A percentile compares a stretch with the other conserved stretches of the same genome.
phyloP scores from a whole-genome alignment of 2,329 filamentous ascomycete species.

The Annulohypoxylon truncatum region DNA sequence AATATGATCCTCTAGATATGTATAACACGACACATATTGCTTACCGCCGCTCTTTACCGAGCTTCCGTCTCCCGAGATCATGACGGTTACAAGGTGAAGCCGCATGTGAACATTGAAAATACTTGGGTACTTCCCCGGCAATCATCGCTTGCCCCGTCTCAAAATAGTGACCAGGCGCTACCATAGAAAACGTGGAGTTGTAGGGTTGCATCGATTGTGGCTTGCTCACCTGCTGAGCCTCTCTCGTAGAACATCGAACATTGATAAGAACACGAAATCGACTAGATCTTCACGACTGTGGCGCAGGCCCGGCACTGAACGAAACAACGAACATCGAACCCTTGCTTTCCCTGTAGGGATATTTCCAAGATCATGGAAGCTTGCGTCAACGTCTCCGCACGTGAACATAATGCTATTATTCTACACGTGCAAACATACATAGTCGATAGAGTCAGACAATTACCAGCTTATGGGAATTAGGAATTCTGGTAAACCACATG shows the following conservation, averaged over 20 bases:
- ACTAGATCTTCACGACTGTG: conserved; percentile 18
- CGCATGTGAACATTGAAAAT: neutral
- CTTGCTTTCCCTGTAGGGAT: conserved; percentile 21
- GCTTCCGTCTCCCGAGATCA: neutral
- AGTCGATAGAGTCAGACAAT: neutral
- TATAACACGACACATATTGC: neutral
- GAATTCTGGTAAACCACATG: neutral
- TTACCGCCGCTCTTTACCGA: conserved; percentile 22
- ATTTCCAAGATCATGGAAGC: conserved; percentile 3
- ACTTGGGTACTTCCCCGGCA: neutral
- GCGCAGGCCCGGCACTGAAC: conserved; percentile 31
- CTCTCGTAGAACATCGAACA: conserved; percentile 1
- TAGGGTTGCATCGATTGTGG: conserved; percentile 25
- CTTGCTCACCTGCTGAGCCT: conserved; percentile 14
- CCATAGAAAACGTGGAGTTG: conserved; percentile 17
- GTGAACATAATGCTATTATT: neutral
- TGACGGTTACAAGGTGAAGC: conserved; percentile 12
- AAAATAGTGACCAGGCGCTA: neutral
- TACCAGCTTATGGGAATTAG: conserved; percentile 8
- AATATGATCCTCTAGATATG: neutral
- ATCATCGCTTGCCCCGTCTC: conserved; percentile 11
- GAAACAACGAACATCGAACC: conserved; percentile 2
- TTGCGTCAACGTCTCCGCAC: conserved; percentile 1
- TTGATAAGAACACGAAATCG: conserved; percentile 16
- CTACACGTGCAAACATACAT: no score